phyloP scores from a whole-genome alignment of 164 flowering plant species.

The Aristolochia fimbriata region DNA sequence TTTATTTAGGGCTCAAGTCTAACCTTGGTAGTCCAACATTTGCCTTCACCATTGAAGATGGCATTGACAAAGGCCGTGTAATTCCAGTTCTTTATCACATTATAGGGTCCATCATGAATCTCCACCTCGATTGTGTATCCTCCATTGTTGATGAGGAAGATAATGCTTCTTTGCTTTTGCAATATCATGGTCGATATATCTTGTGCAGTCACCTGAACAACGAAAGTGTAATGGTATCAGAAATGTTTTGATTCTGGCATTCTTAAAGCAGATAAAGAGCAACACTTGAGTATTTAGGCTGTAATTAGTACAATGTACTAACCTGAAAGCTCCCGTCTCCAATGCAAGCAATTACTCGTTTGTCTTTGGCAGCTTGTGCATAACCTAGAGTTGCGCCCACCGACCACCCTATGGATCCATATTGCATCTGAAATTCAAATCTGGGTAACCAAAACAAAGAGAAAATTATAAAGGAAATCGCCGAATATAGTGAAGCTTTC shows the following conservation, averaged over 20 bases:
- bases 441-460: conserved; percentile 20
- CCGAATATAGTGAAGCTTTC: no score
- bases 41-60: conserved; percentile 63
- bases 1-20: not conserved
- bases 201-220: conserved; percentile 64
- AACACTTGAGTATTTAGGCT: no score
- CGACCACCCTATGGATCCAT: conserved; percentile 94
- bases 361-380: conserved; percentile 66
- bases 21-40: conserved; percentile 72
- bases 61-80: conserved; percentile 66
- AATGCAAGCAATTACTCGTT: conserved; percentile 76
- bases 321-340: conserved; percentile 96
- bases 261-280: no score
- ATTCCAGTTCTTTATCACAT: conserved; percentile 83
- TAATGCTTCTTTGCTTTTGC: conserved; percentile 53
- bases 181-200: conserved; percentile 80
- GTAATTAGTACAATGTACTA: conserved; percentile 2
- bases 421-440: conserved; percentile 85
- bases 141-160: conserved; percentile 82
- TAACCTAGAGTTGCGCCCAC: conserved; percentile 93
- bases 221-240: no score
- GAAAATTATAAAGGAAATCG: not conserved
- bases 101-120: conserved; percentile 74
- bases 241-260: no score
- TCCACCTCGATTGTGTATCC: conserved; percentile 46